Evolutionary conservation across 169 alveolate species (phyloP), one percentile per base, ranked within the genome.

Genomic region (Plasmodium ovale): DNA sequence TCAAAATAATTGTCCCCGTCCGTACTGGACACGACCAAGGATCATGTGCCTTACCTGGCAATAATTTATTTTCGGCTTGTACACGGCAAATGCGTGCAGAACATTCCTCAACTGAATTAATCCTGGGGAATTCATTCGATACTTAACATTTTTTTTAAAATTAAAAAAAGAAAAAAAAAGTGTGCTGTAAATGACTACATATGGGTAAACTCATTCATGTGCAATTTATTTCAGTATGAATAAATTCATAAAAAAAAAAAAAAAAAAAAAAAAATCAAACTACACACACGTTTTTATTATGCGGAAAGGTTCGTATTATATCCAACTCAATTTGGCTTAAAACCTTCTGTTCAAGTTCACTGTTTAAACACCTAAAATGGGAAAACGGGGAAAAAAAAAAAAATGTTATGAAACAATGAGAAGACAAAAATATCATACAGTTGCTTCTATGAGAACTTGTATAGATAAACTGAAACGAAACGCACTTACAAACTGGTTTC

Each of bases 271-370:
- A 37, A 39, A 44, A 71, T n/a, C 92, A 77, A 54, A 88, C 69
- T 62, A 69, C 58, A 53, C 87, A 73, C 85, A 93, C 97, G 73
- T 92, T 72, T 59, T 74, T 93, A 74, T 95, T 92, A 64, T 73
- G 92, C 0, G 98, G 98, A 68, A 95, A 95, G 23, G 98, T 95
- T 21, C 98, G 92, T 42, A 77, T 71, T 21, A 95, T 84, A 64
- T 95, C 98, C 91, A 94, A 62, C 72, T 94, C 97, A 23, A 95
- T 95, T 79, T 95, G 97, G 29, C 94, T 93, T 51, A 89, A 71
- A 19, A 91, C 92, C 21, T 90, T 93, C 62, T 92, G 84, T 29
- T 91, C 94, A 14, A 95, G 77, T 53, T 95, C 92, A 70, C 69
- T 89, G 68, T 53, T 42, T 58, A 93, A 79, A 56, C 90, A 79